These are phyloP conservation scores for Suillus clintonianus DNA, from an alignment of 768 basidiomycete genomes.

Conservation along the genomic window DNA sequence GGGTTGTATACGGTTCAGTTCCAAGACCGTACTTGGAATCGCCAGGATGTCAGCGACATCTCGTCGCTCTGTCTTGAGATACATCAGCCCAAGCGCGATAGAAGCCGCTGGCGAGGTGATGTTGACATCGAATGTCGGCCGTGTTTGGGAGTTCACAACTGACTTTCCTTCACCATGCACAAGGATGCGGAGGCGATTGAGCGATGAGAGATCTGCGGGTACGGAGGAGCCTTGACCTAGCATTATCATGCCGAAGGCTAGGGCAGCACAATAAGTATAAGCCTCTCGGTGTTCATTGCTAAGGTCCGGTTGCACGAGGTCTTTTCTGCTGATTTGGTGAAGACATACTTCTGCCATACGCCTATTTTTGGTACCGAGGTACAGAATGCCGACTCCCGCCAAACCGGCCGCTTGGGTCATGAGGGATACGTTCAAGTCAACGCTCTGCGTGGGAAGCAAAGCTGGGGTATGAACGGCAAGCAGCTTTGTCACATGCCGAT, in stretches of 20 bases:
- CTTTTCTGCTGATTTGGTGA: slow-evolving; percentile 75
- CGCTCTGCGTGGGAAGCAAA: slow-evolving; percentile 80
- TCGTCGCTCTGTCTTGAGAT: slow-evolving; percentile 76
- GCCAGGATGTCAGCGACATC: slow-evolving; percentile 87
- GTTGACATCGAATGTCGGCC: slow-evolving; percentile 74
- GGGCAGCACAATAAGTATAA: slow-evolving; percentile 85
- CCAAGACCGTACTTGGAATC: slow-evolving; percentile 78
- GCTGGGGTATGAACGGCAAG: slow-evolving; percentile 93
- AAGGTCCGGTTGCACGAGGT: slow-evolving; percentile 79
- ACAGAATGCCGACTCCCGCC: slow-evolving; percentile 84
- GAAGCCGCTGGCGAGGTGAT: slow-evolving; percentile 92
- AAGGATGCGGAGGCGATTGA: slow-evolving; percentile 70
- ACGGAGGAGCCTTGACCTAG: slow-evolving; percentile 80
- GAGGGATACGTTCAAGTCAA: slow-evolving; percentile 88
- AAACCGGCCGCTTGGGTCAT: slow-evolving; percentile 89
- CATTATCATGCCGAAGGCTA: slow-evolving; percentile 97
- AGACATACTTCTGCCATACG: slow-evolving; percentile 94
- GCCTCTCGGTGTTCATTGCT: slow-evolving; percentile 90
- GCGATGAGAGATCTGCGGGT: slow-evolving; percentile 72
- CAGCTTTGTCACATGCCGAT: slow-evolving; percentile 87
- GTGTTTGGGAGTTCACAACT: slow-evolving; percentile 35
- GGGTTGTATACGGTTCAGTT: slow-evolving; percentile 84
- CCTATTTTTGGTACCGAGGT: slow-evolving; percentile 84
- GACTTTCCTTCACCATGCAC: slow-evolving; percentile 71
- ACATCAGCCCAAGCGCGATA: slow-evolving; percentile 91